A percentile compares a stretch with the other conserved stretches of the same genome.
phyloP scores from a whole-genome alignment of 192 early-diverging fungal genomes.

The Backusella liffmaniae region DNA sequence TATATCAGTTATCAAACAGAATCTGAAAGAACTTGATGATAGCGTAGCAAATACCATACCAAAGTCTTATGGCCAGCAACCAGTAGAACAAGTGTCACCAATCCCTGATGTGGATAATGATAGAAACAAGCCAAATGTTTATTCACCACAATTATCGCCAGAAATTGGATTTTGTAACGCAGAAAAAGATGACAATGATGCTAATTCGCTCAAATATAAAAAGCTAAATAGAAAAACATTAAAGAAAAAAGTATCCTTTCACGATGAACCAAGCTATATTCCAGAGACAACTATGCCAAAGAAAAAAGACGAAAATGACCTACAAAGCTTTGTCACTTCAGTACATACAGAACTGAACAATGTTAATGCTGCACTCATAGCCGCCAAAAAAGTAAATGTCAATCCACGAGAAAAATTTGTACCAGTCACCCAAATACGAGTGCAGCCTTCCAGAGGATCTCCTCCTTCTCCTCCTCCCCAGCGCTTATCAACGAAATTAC shows the following conservation, averaged over 20 bases:
- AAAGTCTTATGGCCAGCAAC: not conserved
- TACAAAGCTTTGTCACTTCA: not conserved
- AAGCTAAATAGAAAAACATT: not conserved
- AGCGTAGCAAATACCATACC: not conserved
- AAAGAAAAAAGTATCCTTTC: conserved; percentile 13
- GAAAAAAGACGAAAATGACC: not conserved
- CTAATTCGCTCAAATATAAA: not conserved
- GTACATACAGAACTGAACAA: not conserved
- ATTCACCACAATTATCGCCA: conserved; percentile 13
- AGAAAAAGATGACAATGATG: not conserved
- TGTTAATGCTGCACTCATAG: not conserved
- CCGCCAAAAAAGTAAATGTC: not conserved
- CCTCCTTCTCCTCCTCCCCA: not conserved
- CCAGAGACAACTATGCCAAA: not conserved
- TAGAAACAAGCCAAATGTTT: not conserved
- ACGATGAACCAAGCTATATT: conserved; percentile 2
- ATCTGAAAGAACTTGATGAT: not conserved
- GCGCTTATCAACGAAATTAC: conserved; percentile 4
- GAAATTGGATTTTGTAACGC: not conserved
- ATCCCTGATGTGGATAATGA: not conserved
- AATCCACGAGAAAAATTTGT: not conserved
- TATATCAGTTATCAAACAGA: not conserved
- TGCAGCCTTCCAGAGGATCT: not conserved
- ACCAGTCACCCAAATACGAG: not conserved
- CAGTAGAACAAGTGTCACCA: not conserved